Evolutionary conservation across 2,329 filamentous ascomycete species (phyloP), one percentile per base, ranked within the genome.

Genomic region (Emergomyces orientalis): DNA sequence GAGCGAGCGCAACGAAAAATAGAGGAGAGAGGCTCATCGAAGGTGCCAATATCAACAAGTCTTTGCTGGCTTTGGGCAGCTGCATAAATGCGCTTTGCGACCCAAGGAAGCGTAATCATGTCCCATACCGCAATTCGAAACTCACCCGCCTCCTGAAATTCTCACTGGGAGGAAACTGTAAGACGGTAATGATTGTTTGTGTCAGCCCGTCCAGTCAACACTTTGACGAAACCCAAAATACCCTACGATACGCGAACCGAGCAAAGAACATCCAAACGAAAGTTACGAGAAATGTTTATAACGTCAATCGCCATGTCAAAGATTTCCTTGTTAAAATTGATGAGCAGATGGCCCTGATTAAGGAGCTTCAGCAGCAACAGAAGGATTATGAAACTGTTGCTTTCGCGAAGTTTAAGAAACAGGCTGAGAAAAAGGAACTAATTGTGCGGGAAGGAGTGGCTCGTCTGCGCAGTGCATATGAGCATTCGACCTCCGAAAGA

Each of bases 191-290:
- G 94, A 97, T 99, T 74, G 94, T 99, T 32, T 99, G 94, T 71
- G 90, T 99, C 61, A 97, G 92, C 69, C 94, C 94, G 1, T 97
- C 91, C 0, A 97, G 94, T 71, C 89, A 90, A 5, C 94, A 99
- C 76, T 99, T 94, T 70, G 94, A 99, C 75, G 94, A 99, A 77
- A 97, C 93, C 0, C 94, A 99, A 71, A 99, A 99, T 75, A 99
- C 94, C 0, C 82, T 99, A 22, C 89, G 95, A 70, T 99, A 99
- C 72, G 94, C 94, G 59, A 97, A 99, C 76, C 85, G 94, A 68
- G 94, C 94, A 64, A 99, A 99, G 84, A 99, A 99, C 72, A 99
- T 99, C 73, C 95, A 97, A 79, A 99, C 94, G 64, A 99, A 99
- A 82, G 91, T 97, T 63, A 97, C 94, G n/a, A 87, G 92, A 71